A percentile compares a stretch with the other conserved stretches of the same genome.
Conservation (phyloP, 2,329 filamentous ascomycete genomes). For the Ascochyta lentis region DNA sequence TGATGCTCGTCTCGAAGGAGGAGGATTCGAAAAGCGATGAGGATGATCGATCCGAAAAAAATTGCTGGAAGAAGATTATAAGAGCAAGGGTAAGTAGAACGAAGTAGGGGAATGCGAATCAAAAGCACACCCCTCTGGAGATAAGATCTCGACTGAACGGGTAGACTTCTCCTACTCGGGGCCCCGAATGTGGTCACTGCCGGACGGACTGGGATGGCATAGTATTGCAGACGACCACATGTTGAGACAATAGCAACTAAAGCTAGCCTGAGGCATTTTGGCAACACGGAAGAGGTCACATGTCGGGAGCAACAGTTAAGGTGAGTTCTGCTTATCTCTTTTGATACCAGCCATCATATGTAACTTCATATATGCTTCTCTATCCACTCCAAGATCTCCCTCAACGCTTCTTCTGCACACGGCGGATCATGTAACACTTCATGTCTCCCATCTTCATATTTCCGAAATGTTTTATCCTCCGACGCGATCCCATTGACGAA, state of each 20-base stretch:
- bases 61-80: not conserved
- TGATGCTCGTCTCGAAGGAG: not conserved
- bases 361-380: not conserved
- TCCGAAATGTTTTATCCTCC: conserved; percentile 2
- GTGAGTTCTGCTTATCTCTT: too few relatives aligned
- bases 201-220: not conserved
- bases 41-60: not conserved
- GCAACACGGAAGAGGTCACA: too few relatives aligned
- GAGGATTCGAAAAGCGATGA: not conserved
- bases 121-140: too few relatives aligned
- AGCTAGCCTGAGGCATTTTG: too few relatives aligned
- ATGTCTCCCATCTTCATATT: conserved; percentile 12
- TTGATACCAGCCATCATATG: too few relatives aligned
- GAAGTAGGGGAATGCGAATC: not conserved
- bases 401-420: conserved; percentile 8
- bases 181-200: not conserved
- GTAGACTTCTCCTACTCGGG: not conserved
- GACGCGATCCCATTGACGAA: conserved; percentile 3
- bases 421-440: conserved; percentile 14
- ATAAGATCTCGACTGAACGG: not conserved
- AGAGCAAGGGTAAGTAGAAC: not conserved
- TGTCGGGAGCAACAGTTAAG: too few relatives aligned
- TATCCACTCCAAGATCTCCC: conserved; percentile 3
- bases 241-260: too few relatives aligned
- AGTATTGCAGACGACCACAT: not conserved